phyloP scores from a whole-genome alignment of 192 early-diverging fungal genomes.

The Mortierella claussenii region DNA sequence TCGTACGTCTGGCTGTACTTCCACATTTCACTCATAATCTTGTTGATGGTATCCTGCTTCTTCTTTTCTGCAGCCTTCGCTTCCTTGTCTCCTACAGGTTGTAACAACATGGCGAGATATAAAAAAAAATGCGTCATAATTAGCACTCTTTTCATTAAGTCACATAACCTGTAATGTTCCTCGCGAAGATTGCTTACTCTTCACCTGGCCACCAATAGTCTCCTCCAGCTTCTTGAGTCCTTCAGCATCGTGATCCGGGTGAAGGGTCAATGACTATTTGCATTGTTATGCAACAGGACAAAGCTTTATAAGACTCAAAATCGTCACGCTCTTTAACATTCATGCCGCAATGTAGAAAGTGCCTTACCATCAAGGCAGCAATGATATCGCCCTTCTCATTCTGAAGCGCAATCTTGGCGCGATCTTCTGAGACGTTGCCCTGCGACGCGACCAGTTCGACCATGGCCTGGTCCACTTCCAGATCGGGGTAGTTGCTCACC shows the following conservation, averaged over 20 bases:
- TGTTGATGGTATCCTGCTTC: conserved; percentile 41
- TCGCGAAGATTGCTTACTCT: too few relatives aligned
- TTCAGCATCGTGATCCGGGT: conserved; percentile 52
- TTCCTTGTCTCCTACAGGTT: conserved; percentile 33
- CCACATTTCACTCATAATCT: conserved; percentile 57
- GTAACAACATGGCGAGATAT: background rate
- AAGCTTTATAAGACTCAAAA: too few relatives aligned
- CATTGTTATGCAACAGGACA: too few relatives aligned
- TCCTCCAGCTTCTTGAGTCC: conserved; percentile 55
- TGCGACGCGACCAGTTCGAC: conserved; percentile 68
- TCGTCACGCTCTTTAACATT: background rate
- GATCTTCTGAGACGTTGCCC: conserved; percentile 62
- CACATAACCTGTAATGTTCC: too few relatives aligned
- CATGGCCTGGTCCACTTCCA: conserved; percentile 57
- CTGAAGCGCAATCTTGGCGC: conserved; percentile 66
- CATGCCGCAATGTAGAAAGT: too few relatives aligned
- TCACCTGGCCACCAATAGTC: conserved; percentile 55
- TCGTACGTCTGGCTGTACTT: conserved; percentile 64
- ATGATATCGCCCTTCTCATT: conserved; percentile 65
- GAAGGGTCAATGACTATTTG: conserved; percentile 44
- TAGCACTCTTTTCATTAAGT: background rate
- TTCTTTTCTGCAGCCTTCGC: conserved; percentile 45
- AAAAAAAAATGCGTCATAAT: background rate
- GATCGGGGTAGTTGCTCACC: conserved; percentile 30
- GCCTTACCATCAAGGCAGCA: conserved; percentile 68